Percentiles rank a stretch among this genome's conserved stretches.
phyloP scores from a whole-genome alignment of 192 early-diverging fungal species.

The Coemansia sp. region DNA sequence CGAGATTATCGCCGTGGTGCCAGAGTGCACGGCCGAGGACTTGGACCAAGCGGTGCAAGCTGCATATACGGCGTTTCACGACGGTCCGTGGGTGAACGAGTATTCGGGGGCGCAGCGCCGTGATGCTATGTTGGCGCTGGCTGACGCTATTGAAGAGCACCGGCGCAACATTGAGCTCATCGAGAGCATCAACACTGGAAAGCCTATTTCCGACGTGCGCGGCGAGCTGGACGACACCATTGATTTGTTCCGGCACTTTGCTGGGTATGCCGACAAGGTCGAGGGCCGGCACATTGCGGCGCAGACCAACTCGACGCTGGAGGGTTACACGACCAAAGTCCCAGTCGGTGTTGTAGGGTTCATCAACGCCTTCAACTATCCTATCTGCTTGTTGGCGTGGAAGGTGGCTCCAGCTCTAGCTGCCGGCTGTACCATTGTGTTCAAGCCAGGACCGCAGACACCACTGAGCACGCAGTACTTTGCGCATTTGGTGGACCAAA shows the following conservation, averaged over 20 bases:
- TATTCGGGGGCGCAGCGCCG: constrained; percentile 56
- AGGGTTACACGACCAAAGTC: constrained; percentile 53
- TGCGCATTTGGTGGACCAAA: constrained; percentile 49
- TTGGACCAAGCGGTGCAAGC: constrained; percentile 49
- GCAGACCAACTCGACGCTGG: constrained; percentile 29
- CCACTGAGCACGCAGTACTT: constrained; percentile 60
- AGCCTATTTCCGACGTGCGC: constrained; percentile 55
- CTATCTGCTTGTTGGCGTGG: constrained; percentile 55
- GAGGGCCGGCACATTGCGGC: constrained; percentile 48
- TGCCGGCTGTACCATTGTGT: constrained; percentile 52
- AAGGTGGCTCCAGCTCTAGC: constrained; percentile 56
- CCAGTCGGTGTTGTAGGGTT: constrained; percentile 57
- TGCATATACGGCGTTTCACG: constrained; percentile 45
- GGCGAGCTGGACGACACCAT: constrained; percentile 55
- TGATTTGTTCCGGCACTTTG: constrained; percentile 52
- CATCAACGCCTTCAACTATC: constrained; percentile 67
- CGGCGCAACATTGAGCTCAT: constrained; percentile 42
- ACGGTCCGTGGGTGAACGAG: constrained; percentile 50
- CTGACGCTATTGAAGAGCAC: constrained; percentile 43
- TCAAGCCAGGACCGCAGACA: constrained; percentile 63
- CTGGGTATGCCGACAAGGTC: constrained; percentile 54
- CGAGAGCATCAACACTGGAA: constrained; percentile 58
- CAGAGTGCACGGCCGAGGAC: constrained; percentile 40
- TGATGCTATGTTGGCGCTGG: constrained; percentile 50
- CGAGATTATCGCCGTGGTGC: constrained; percentile 37